These are phyloP conservation scores for Adansonia grandidieri DNA, from an alignment of 441 rosid species.

Conservation along the genomic window DNA sequence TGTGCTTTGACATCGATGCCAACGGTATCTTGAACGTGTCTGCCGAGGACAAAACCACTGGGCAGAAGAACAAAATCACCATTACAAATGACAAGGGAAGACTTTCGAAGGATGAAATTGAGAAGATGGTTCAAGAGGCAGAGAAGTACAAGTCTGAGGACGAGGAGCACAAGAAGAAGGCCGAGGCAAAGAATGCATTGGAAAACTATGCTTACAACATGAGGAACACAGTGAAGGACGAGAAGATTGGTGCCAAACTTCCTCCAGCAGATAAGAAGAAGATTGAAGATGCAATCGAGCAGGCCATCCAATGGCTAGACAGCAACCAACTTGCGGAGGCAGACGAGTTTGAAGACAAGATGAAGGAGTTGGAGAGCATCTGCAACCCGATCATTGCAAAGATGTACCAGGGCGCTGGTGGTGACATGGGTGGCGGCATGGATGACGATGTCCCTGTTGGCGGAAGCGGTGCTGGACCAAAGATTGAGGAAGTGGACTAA, in stretches of 20 bases:
- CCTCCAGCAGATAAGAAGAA: constrained; percentile 52
- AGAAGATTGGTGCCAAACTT: constrained; percentile 60
- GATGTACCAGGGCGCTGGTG: constrained; percentile 64
- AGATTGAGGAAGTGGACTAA: constrained; percentile 58
- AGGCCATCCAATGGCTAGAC: constrained; percentile 64
- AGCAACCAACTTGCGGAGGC: constrained; percentile 58
- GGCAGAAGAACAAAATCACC: constrained; percentile 69
- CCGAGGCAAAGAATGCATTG: constrained; percentile 57
- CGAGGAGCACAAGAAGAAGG: constrained; percentile 65
- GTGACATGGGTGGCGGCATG: constrained; percentile 48
- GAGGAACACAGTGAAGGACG: constrained; percentile 64
- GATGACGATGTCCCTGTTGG: constrained; percentile 53
- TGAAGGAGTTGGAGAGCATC: constrained; percentile 67
- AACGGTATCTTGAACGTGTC: constrained; percentile 69
- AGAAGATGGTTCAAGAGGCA: constrained; percentile 70
- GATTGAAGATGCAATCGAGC: constrained; percentile 53
- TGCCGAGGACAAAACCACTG: constrained; percentile 69
- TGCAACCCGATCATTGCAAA: constrained; percentile 68
- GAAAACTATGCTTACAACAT: constrained; percentile 68
- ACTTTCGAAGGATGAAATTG: constrained; percentile 64
- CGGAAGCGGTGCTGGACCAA: constrained; percentile 55
- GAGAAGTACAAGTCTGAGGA: constrained; percentile 70
- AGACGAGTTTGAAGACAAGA: constrained; percentile 64
- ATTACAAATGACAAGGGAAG: constrained; percentile 71
- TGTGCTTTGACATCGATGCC: constrained; percentile 64